phyloP scores from a whole-genome alignment of 164 flowering plant genomes.

The Vitis amurensis region DNA sequence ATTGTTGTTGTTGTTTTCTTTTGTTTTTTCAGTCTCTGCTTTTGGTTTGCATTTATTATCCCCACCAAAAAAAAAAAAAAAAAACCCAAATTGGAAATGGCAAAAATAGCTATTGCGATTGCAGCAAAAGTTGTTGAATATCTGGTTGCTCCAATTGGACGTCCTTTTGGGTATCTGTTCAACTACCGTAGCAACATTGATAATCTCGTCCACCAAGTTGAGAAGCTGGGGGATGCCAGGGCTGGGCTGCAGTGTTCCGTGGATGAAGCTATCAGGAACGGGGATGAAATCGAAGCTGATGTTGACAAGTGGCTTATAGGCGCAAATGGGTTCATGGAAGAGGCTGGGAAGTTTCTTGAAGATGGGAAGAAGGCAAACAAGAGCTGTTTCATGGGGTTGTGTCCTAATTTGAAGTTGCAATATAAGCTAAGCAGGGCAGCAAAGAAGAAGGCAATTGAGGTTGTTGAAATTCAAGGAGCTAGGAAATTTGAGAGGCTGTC shows the following conservation, averaged over 20 bases:
- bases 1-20: no score
- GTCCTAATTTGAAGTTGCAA: background rate
- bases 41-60: no score
- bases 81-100: no score
- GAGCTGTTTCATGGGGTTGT: background rate
- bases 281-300: background rate
- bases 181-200: slow-evolving; percentile 1
- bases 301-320: background rate
- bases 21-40: no score
- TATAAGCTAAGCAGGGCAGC: background rate
- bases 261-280: background rate
- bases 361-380: background rate
- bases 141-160: no score
- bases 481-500: background rate
- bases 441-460: background rate
- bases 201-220: background rate
- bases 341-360: background rate
- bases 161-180: no score
- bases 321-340: background rate
- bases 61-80: no score
- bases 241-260: background rate
- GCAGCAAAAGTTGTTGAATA: no score
- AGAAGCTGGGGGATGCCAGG: background rate
- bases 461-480: background rate
- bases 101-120: no score